Evolutionary conservation across 2,329 filamentous ascomycete species (phyloP).

Genomic region (Calonectria montana): DNA sequence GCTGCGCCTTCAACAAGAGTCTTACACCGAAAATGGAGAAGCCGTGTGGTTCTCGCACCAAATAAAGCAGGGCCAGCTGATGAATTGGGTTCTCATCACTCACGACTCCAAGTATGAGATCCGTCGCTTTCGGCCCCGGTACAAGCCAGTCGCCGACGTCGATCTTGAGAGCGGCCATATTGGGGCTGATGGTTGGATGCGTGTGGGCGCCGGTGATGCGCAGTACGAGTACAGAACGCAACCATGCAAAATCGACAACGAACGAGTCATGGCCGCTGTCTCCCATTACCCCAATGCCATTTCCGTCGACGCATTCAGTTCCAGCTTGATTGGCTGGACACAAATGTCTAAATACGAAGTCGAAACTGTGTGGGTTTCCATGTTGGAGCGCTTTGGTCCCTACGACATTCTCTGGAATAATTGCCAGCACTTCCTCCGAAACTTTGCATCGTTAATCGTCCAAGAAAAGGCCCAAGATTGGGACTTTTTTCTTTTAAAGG

Average conservation of each 20-base stretch:
- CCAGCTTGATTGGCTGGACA: conserved; percentile 7
- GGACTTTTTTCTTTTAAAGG: not conserved
- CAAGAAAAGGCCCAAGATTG: not conserved
- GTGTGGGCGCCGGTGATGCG: not conserved
- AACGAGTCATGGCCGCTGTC: not conserved
- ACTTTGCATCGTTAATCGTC: not conserved
- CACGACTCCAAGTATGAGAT: conserved; percentile 11
- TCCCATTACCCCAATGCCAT: not conserved
- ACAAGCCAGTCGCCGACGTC: not conserved
- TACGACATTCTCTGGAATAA: conserved; percentile 15
- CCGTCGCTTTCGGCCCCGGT: not conserved
- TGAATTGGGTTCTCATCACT: not conserved
- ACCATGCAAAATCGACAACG: not conserved
- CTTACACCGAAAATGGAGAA: conserved; percentile 1
- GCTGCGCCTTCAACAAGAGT: conserved; percentile 5
- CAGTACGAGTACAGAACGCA: conserved; percentile 7
- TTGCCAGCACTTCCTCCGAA: conserved; percentile 1
- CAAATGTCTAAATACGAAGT: not conserved
- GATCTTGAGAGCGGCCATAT: not conserved
- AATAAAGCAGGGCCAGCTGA: not conserved
- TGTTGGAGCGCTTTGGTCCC: not conserved
- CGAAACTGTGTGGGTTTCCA: not conserved
- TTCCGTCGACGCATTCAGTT: not conserved
- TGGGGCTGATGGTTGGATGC: not conserved
- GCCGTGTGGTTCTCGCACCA: conserved; percentile 9